These are phyloP conservation scores for Ophiostoma australiae DNA, from an alignment of 2,329 filamentous ascomycete species.

Conservation along the genomic window DNA sequence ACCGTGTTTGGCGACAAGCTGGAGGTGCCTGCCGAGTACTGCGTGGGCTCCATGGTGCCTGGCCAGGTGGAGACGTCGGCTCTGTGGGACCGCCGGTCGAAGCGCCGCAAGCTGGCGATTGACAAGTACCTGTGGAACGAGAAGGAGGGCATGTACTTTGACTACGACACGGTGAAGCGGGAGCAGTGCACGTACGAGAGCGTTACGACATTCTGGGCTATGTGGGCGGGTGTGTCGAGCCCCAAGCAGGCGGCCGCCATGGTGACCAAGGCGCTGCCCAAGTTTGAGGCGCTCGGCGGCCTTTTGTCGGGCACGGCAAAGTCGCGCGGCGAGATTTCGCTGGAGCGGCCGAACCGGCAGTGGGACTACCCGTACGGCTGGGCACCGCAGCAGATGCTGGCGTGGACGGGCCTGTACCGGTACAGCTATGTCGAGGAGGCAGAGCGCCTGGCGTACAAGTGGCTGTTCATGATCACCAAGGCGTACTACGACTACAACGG, in stretches of 20 bases:
- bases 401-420: constrained; percentile 86
- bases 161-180: constrained; percentile 84
- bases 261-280: constrained; percentile 74
- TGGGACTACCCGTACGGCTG: constrained; percentile 99
- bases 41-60: constrained; percentile 59
- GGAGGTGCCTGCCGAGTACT: constrained; percentile 77
- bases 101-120: constrained; percentile 75
- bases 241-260: constrained; percentile 81
- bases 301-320: constrained; percentile 84
- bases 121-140: constrained; percentile 95
- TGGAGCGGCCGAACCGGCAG: constrained; percentile 87
- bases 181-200: constrained; percentile 80
- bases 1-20: constrained; percentile 78
- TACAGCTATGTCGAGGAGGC: constrained; percentile 91
- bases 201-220: constrained; percentile 92
- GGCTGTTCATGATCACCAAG: constrained; percentile 97
- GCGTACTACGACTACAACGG: constrained; percentile 98
- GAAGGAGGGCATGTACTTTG: constrained; percentile 91
- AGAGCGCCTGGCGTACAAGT: constrained; percentile 86
- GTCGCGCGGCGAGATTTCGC: constrained; percentile 72
- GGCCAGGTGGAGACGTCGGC: constrained; percentile 76
- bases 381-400: constrained; percentile 97
- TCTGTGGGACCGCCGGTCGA: constrained; percentile 83
- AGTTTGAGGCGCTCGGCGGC: constrained; percentile 82
- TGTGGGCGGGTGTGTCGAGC: constrained; percentile 88